Percentiles rank a stretch among this genome's conserved stretches.
Conservation (phyloP, 495 filamentous ascomycete genomes). For the Penicillium dipodomyicola region DNA sequence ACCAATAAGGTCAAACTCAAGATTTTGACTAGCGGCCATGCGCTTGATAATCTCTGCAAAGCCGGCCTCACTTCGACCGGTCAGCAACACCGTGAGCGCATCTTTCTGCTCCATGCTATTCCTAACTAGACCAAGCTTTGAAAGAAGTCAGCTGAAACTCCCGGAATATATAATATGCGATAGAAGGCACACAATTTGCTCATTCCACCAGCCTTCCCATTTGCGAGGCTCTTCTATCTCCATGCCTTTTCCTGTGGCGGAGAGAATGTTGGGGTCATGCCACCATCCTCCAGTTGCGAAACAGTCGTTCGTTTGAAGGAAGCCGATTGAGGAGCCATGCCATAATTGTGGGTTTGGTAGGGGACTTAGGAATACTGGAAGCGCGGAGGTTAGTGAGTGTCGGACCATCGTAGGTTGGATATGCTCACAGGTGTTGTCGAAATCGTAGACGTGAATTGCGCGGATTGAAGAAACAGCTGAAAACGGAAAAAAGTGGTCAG, state of each 20-base stretch:
- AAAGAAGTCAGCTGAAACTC: constrained; percentile 26
- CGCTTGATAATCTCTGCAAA: constrained; percentile 80
- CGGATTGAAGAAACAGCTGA: constrained; percentile 65
- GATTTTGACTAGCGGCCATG: constrained; percentile 72
- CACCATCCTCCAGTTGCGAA: constrained; percentile 94
- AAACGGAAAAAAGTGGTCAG: constrained; percentile 1
- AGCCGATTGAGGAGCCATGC: constrained; percentile 71
- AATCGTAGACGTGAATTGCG: constrained; percentile 92
- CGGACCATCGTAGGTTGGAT: background rate
- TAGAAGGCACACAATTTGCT: constrained; percentile 61
- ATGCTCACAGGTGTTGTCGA: constrained; percentile 87
- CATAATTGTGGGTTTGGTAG: constrained; percentile 88
- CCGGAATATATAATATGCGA: background rate
- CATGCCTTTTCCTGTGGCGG: constrained; percentile 79
- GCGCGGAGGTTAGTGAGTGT: constrained; percentile 12
- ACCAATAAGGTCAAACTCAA: constrained; percentile 86
- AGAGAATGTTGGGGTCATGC: constrained; percentile 86
- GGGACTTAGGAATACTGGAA: constrained; percentile 81
- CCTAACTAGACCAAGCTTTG: constrained; percentile 68
- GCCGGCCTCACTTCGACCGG: constrained; percentile 73
- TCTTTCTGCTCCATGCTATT: constrained; percentile 86
- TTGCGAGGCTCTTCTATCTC: constrained; percentile 78
- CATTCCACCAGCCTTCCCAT: constrained; percentile 98
- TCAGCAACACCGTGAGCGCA: constrained; percentile 81
- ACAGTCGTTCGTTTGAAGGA: constrained; percentile 67